Percentiles rank a stretch among this genome's conserved stretches.
phyloP scores from a whole-genome alignment of 2,329 filamentous ascomycete species.

The Verticillium nonalfalfae region DNA sequence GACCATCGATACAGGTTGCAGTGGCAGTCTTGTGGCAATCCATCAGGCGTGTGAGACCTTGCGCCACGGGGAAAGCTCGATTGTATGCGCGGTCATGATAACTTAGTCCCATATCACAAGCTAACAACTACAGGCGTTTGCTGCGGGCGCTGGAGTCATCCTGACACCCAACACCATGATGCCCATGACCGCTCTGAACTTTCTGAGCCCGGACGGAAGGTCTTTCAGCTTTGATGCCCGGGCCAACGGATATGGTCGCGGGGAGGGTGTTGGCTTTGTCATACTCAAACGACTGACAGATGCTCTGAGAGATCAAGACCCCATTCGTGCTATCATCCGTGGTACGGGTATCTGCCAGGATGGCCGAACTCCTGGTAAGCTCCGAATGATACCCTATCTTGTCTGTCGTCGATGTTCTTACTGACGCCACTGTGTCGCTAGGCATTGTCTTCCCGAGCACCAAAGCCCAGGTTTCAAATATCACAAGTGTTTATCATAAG shows the following conservation, averaged over 20 bases:
- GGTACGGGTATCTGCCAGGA: constrained; percentile 50
- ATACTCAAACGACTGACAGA: constrained; percentile 53
- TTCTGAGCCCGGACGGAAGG: constrained; percentile 44
- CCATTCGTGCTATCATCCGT: constrained; percentile 49
- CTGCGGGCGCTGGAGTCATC: constrained; percentile 46
- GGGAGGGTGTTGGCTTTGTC: constrained; percentile 55
- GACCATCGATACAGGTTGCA: constrained; percentile 55
- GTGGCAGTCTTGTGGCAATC: constrained; percentile 46
- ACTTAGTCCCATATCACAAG: neutral
- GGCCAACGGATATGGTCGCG: constrained; percentile 58
- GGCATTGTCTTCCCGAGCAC: constrained; percentile 54
- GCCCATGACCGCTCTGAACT: constrained; percentile 48
- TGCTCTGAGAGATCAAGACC: constrained; percentile 53
- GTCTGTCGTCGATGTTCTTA: neutral
- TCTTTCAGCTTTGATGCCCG: constrained; percentile 49
- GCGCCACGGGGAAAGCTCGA: constrained; percentile 32
- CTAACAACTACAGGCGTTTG: constrained; percentile 32
- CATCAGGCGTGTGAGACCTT: constrained; percentile 47
- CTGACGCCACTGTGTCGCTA: constrained; percentile 7
- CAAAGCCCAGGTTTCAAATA: constrained; percentile 43
- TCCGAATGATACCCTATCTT: neutral
- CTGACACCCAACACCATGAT: constrained; percentile 48
- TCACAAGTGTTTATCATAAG: constrained; percentile 36
- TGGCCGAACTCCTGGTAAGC: constrained; percentile 44
- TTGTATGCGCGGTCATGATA: constrained; percentile 19